phyloP scores from a whole-genome alignment of 148 eudicot species.

The Camellia granthamiana region DNA sequence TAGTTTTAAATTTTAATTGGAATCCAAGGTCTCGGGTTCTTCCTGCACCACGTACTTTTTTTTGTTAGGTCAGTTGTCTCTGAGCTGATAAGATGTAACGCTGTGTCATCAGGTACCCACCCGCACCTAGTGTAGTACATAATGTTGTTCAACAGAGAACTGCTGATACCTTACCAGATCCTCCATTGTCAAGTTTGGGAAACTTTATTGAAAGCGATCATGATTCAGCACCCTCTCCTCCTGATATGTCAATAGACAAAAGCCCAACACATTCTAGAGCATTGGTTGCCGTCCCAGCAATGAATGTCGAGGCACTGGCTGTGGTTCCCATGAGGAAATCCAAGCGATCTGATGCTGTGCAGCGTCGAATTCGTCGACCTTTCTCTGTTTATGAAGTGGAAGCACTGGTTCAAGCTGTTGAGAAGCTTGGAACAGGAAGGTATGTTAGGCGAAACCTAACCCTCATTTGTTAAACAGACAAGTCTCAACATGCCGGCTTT shows the following conservation, averaged over 20 bases:
- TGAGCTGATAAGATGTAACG: not conserved
- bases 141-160: slow-evolving; percentile 29
- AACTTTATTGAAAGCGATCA: slow-evolving; percentile 78
- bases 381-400: slow-evolving; percentile 96
- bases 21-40: not conserved
- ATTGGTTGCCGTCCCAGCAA: slow-evolving; percentile 47
- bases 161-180: slow-evolving; percentile 32
- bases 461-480: not conserved
- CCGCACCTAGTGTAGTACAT: slow-evolving; percentile 28
- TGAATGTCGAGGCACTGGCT: slow-evolving; percentile 50
- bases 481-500: not conserved
- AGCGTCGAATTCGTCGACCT: slow-evolving; percentile 92
- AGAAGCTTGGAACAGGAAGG: slow-evolving; percentile 99
- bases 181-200: slow-evolving; percentile 33
- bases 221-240: slow-evolving; percentile 82
- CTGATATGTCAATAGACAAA: slow-evolving; percentile 48
- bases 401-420: slow-evolving; percentile 92
- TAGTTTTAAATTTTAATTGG: not conserved
- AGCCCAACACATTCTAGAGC: slow-evolving; percentile 50
- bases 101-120: slow-evolving; percentile 44
- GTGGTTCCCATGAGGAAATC: slow-evolving; percentile 57
- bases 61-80: not conserved
- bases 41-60: not conserved
- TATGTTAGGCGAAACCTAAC: slow-evolving; percentile 14
- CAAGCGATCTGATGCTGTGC: slow-evolving; percentile 69